These are phyloP conservation scores for Zanthoxylum bungeanum DNA, from an alignment of 345 rosid species.

Conservation along the genomic window DNA sequence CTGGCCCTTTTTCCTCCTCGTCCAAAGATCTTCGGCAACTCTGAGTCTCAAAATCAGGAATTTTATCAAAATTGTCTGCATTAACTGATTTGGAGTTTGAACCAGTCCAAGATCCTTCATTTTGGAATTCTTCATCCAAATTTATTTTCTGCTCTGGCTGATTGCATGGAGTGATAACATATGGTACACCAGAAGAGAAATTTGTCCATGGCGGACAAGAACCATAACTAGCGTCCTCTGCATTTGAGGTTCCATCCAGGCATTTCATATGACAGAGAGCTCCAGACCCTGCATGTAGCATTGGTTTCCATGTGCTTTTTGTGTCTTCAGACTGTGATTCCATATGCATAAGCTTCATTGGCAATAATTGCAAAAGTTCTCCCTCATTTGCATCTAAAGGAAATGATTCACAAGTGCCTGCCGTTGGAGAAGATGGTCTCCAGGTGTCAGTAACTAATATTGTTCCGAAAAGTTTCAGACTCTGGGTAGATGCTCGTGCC, in stretches of 20 bases:
- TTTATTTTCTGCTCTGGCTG: slow-evolving; percentile 2
- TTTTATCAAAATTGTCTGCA: slow-evolving; percentile 42
- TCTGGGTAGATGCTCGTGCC: slow-evolving; percentile 36
- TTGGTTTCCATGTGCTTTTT: slow-evolving; percentile 14
- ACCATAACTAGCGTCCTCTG: slow-evolving; percentile 9
- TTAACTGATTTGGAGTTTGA: slow-evolving; percentile 49
- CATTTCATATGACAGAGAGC: slow-evolving; percentile 16
- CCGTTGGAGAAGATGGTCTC: slow-evolving; percentile 26
- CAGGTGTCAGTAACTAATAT: slow-evolving; percentile 44
- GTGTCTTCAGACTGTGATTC: slow-evolving; percentile 4
- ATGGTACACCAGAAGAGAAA: slow-evolving; percentile 18
- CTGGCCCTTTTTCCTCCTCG: background rate
- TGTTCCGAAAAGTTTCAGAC: slow-evolving; percentile 67
- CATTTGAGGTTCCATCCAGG: slow-evolving; percentile 8
- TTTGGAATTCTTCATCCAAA: slow-evolving; percentile 24
- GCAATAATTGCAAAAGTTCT: slow-evolving; percentile 33
- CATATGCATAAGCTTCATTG: slow-evolving; percentile 18
- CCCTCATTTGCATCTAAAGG: slow-evolving; percentile 12
- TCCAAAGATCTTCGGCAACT: background rate
- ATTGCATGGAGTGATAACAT: slow-evolving; percentile 16
- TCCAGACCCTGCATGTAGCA: background rate
- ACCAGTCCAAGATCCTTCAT: slow-evolving; percentile 56
- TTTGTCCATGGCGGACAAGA: slow-evolving; percentile 19
- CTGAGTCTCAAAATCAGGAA: slow-evolving; percentile 27
- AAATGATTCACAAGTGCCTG: slow-evolving; percentile 6